Conservation (phyloP, 345 rosid species). For the Jatropha curcas region DNA sequence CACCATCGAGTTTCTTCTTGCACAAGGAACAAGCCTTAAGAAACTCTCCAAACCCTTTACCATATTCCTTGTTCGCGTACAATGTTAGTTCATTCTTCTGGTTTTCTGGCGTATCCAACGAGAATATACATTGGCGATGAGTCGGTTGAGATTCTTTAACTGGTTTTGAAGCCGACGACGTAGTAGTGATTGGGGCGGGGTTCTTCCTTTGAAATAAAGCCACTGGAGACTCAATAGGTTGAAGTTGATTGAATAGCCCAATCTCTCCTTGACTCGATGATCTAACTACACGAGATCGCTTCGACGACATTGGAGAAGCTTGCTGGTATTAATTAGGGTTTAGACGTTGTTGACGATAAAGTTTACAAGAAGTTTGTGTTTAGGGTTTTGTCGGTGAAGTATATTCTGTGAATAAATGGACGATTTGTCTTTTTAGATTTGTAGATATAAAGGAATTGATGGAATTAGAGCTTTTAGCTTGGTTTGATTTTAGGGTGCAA, state of each 20-base stretch:
- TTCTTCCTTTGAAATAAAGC: constrained; percentile 11
- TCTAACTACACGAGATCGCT: constrained; percentile 4
- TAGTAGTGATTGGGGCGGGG: neutral
- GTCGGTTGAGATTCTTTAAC: neutral
- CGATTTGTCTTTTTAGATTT: too few species aligned
- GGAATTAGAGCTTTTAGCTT: too few species aligned
- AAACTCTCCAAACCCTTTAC: constrained; percentile 30
- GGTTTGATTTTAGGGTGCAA: too few species aligned
- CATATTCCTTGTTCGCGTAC: constrained; percentile 16
- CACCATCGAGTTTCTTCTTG: constrained; percentile 23
- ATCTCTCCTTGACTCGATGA: constrained; percentile 35
- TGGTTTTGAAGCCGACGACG: too few species aligned
- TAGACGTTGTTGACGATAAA: neutral
- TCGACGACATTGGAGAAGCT: constrained; percentile 12
- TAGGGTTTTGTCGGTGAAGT: too few species aligned
- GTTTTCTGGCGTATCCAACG: constrained; percentile 16
- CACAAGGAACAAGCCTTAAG: constrained; percentile 29
- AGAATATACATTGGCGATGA: neutral
- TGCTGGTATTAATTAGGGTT: neutral
- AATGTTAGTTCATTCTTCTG: neutral
- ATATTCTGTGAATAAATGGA: too few species aligned
- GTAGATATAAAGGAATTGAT: too few species aligned
- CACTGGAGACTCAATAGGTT: constrained; percentile 8
- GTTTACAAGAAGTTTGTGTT: too few species aligned
- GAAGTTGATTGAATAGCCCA: constrained; percentile 11